A percentile compares a stretch with the other conserved stretches of the same genome.
phyloP scores from a whole-genome alignment of 345 rosid genomes.

The Brassica nigra region DNA sequence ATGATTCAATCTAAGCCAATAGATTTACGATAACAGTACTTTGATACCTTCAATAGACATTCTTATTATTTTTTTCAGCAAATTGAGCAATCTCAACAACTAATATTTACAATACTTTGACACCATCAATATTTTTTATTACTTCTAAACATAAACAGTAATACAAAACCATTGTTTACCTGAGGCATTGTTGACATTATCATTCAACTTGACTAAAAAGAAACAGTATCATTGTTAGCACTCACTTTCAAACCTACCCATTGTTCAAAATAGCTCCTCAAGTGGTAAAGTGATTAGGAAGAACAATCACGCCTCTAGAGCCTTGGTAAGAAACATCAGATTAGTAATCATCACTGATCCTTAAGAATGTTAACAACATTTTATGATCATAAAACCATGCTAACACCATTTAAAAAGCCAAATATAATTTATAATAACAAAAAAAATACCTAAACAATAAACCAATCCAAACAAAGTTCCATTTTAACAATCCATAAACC shows the following conservation, averaged over 20 bases:
- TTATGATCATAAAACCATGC: background rate
- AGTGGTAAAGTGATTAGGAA: background rate
- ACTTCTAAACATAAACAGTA: background rate
- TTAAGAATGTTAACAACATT: background rate
- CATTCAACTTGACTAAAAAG: constrained; percentile 8
- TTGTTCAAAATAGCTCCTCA: background rate
- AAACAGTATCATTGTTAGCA: background rate
- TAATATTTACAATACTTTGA: background rate
- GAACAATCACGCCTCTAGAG: background rate
- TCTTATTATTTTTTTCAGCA: background rate
- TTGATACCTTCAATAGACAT: background rate
- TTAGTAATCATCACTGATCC: background rate
- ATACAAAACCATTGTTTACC: background rate
- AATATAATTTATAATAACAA: background rate
- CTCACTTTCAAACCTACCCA: background rate
- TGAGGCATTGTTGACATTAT: constrained; percentile 2
- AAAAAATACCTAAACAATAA: background rate
- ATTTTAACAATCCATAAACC: background rate
- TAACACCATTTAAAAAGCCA: background rate
- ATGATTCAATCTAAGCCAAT: background rate
- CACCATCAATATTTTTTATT: background rate
- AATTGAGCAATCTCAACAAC: constrained; percentile 2
- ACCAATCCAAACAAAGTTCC: background rate
- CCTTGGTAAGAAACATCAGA: too few species aligned
- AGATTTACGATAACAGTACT: background rate